phyloP scores from a whole-genome alignment of 495 filamentous ascomycete species.

The Venustampulla echinocandica region DNA sequence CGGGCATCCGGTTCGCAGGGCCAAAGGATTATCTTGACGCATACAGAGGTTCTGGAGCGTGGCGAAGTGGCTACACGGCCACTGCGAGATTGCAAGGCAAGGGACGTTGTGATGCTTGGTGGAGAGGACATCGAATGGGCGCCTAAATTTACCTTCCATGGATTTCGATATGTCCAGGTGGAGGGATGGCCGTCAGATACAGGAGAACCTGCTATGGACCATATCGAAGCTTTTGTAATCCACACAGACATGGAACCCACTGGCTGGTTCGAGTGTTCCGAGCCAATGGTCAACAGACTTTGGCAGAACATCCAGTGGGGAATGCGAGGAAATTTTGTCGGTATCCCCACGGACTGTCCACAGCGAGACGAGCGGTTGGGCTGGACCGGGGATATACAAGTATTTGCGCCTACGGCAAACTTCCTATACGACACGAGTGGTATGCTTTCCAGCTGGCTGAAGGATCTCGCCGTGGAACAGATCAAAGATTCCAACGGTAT shows the following conservation, averaged over 20 bases:
- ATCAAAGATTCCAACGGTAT: conserved; percentile 12
- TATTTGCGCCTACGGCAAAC: conserved; percentile 39
- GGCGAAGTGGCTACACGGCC: conserved; percentile 42
- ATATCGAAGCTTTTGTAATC: conserved; percentile 37
- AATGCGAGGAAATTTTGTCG: conserved; percentile 47
- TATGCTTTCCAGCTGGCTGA: conserved; percentile 38
- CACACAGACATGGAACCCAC: conserved; percentile 43
- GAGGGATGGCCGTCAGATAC: conserved; percentile 34
- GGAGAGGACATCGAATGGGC: conserved; percentile 27
- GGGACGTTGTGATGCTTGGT: conserved; percentile 33
- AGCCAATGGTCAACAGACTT: conserved; percentile 39
- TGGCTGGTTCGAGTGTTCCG: conserved; percentile 38
- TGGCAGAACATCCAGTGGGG: conserved; percentile 43
- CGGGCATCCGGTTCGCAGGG: conserved; percentile 28
- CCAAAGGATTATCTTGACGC: conserved; percentile 31
- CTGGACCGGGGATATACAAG: conserved; percentile 46
- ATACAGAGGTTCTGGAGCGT: conserved; percentile 46
- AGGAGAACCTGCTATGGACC: conserved; percentile 12
- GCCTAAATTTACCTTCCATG: conserved; percentile 46
- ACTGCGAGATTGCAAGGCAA: conserved; percentile 37
- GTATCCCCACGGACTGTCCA: conserved; percentile 46
- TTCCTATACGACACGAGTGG: conserved; percentile 43
- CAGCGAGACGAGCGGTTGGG: conserved; percentile 48
- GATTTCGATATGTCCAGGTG: conserved; percentile 45
- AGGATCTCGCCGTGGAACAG: conserved; percentile 25